Base-by-base conservation (phyloP, 2,329 filamentous ascomycete species). In the Neodidymelliopsis sp. region DNA sequence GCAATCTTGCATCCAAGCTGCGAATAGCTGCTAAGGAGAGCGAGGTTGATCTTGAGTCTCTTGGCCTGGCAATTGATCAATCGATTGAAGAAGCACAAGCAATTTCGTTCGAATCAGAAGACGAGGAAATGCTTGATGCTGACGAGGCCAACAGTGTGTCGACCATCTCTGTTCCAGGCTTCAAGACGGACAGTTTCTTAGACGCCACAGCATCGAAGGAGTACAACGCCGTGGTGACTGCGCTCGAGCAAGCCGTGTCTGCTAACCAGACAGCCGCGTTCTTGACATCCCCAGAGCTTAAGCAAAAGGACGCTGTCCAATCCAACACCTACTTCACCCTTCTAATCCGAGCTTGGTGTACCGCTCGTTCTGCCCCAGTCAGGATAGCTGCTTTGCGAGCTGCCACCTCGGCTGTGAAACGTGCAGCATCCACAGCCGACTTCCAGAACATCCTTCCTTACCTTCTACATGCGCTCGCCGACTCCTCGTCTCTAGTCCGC, bases 361-460 rank as follows among this genome's bases (percentile, higher is more conserved):
- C 88, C 0, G 79, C 84, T 1, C 87, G 87, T 64, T 87, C 90
- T 6, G 84, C 84, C 2, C 75, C 89, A 34, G 86, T 85, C 3
- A 84, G 89, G 54, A 80, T 82, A 44, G 81, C 85, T 7, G 90
- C 91, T 9, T 73, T 96, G 37, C 84, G 86, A 29, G 79, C 84
- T 64, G 81, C 65, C 3, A 53, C 54, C 4, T 49, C 54, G 13
- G 47, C 59, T 4, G 43, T 73, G 11, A 62, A 62, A 35, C 49
- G 62, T 18, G 29, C 54, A 5, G 77, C 76, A 43, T 70, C 66
- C 16, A 75, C 76, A 15, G 66, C 82, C 6, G 89, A 96, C 67
- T 80, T 92, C 37, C 93, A 97, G 67, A 83, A 84, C 9, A 70
- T 97, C 13, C 67, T 96, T n/a, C 93, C 93, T 2, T 97, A 96